These are phyloP conservation scores for Escovopsis sp. DNA, from an alignment of 2,329 filamentous ascomycete species.

Conservation along the genomic window DNA sequence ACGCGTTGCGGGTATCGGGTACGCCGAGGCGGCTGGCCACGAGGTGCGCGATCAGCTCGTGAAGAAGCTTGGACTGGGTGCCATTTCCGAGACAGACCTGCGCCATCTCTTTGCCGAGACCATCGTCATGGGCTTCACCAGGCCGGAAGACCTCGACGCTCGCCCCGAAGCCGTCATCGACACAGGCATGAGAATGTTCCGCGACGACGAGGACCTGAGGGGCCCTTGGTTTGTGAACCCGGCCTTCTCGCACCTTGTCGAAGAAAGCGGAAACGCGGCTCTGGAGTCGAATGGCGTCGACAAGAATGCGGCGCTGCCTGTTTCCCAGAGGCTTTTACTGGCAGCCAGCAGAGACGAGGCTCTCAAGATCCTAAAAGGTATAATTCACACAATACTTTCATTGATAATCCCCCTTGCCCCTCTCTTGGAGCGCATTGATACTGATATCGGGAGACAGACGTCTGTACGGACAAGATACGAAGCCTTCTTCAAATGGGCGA, in stretches of 20 bases:
- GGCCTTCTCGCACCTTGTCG: slow-evolving; percentile 1
- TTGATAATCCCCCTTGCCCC: too few species aligned
- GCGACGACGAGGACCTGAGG: not conserved
- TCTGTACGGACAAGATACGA: not conserved
- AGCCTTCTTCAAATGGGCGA: not conserved
- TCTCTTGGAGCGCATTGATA: too few species aligned
- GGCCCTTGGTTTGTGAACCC: not conserved
- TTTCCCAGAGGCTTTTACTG: not conserved
- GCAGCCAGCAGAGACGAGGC: not conserved
- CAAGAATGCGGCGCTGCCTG: not conserved
- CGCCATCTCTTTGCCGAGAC: slow-evolving; percentile 17
- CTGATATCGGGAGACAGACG: not conserved
- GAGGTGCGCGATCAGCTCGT: not conserved
- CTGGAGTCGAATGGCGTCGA: not conserved
- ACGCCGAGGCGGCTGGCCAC: not conserved
- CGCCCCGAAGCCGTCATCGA: not conserved
- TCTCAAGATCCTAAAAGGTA: not conserved
- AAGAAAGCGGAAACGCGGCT: not conserved
- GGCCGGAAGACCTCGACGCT: too few species aligned
- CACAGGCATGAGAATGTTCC: not conserved
- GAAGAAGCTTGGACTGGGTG: not conserved
- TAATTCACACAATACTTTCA: too few species aligned
- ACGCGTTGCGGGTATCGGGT: slow-evolving; percentile 21
- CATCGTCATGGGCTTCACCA: slow-evolving; percentile 6
- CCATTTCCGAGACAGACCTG: slow-evolving; percentile 12